Conservation (phyloP, 371 early-diverging fungal species). For the Mortierella sp. region DNA sequence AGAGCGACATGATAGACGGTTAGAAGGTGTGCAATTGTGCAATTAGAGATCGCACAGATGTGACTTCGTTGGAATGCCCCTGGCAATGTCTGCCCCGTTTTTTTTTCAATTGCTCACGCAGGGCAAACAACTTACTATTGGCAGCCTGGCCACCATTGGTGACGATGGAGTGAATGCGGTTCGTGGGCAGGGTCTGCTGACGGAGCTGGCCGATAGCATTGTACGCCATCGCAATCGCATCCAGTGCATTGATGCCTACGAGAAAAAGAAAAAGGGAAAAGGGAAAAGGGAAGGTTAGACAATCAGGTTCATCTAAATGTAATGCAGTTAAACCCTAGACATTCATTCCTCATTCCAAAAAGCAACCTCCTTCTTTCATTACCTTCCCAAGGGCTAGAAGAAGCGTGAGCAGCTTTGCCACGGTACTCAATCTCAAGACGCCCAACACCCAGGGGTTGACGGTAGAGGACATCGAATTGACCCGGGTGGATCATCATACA, state of each 20-base stretch:
- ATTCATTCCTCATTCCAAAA: constrained; percentile 17
- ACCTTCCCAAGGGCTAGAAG: constrained; percentile 55
- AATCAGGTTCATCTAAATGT: not conserved
- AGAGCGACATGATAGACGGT: not conserved
- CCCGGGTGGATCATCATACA: constrained; percentile 87
- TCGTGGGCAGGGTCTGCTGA: constrained; percentile 72
- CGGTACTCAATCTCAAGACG: constrained; percentile 69
- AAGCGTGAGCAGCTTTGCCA: constrained; percentile 74
- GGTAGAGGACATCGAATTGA: constrained; percentile 54
- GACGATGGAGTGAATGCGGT: constrained; percentile 82
- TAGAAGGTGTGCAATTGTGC: not conserved
- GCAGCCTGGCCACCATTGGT: constrained; percentile 76
- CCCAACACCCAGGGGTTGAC: constrained; percentile 35
- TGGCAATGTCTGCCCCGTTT: not conserved
- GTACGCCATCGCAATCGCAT: constrained; percentile 68
- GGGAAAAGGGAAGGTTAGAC: not conserved
- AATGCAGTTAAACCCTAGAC: not conserved
- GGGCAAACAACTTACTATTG: constrained; percentile 52
- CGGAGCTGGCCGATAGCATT: constrained; percentile 66
- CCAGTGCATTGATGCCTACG: constrained; percentile 73
- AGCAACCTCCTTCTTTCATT: not conserved
- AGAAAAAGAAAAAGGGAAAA: not conserved
- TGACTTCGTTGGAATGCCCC: not conserved
- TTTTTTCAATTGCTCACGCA: not conserved
- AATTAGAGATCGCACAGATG: not conserved